Evolutionary conservation across 192 early-diverging fungal genomes (phyloP), one percentile per base, ranked within the genome.

Genomic region (Backusella mclennaniae): DNA sequence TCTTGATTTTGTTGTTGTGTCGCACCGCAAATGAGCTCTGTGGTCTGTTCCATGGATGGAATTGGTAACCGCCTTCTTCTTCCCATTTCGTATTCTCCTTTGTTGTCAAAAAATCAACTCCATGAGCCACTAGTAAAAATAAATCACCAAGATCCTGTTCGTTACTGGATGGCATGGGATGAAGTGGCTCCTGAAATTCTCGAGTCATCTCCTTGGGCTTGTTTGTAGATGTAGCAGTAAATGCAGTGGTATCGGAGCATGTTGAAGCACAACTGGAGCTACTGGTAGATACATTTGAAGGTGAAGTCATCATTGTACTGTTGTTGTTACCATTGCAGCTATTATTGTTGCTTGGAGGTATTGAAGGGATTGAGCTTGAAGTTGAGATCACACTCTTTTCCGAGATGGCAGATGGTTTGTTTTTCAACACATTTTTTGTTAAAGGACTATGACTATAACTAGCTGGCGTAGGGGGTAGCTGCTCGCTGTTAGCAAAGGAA

Each of bases 11-110:
- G 4, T 63, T 12, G 14, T 63, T 11, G 11, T 71, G n/a, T 72
- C 56, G 44, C 6, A 69, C 70, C 17, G 77, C 69, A 73, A 79
- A 79, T 12, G 71, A 74, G 19, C 77, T 35, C n/a, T 77, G 53
- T 7, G 74, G 35, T 72, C 73, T 44, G 42, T 77, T 76, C 76
- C 76, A 75, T 29, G 76, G 76, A 73, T 75, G 80, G n/a, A 77
- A 75, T 36, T 68, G 59, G 68, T 75, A 77, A 1, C 80, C 73
- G 21, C 74, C 80, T 26, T 82, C 80, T 42, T 78, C 76, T 69
- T 77, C 76, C 80, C 80, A 82, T 73, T 77, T 73, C 1, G 80
- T 75, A 33, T 71, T 78, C 46, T 82, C 80, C 5, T 63, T 59
- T 17, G 63, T 73, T 9, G 56, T 46, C 38, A 82, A 41, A 39